Evolutionary conservation across 495 filamentous ascomycete genomes (phyloP).

Genomic region (Hypoxylon perforatum): DNA sequence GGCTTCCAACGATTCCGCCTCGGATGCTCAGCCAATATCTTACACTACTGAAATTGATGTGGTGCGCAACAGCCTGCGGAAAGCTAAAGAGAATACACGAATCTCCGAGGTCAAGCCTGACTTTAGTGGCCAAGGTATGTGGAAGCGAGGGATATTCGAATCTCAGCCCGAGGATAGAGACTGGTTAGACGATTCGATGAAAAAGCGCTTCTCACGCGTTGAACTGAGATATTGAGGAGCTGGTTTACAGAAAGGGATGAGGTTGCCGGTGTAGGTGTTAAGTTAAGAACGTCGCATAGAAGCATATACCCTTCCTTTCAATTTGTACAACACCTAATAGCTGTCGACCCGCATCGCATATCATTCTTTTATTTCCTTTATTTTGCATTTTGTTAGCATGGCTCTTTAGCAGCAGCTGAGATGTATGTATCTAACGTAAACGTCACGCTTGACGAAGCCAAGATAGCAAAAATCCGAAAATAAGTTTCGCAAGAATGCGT

Average conservation of each 20-base stretch:
- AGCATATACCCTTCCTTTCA: conserved; percentile 31
- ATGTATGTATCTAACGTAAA: conserved; percentile 28
- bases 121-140: conserved; percentile 29
- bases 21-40: not conserved
- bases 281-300: conserved; percentile 24
- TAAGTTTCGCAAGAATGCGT: not conserved
- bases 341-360: conserved; percentile 1
- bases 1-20: not conserved
- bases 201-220: conserved; percentile 41
- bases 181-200: conserved; percentile 43
- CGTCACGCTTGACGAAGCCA: conserved; percentile 36
- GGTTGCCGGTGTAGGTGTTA: conserved; percentile 1
- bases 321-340: conserved; percentile 33
- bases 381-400: conserved; percentile 13
- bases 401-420: conserved; percentile 8
- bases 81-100: not conserved
- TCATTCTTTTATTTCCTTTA: conserved; percentile 28
- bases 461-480: conserved; percentile 21
- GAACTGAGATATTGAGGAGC: conserved; percentile 41
- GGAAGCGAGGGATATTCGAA: conserved; percentile 15
- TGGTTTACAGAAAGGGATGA: not conserved
- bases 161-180: conserved; percentile 26
- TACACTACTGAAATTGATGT: not conserved
- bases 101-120: conserved; percentile 2
- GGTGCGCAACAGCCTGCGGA: conserved; percentile 3